Conservation (phyloP, 2,329 filamentous ascomycete genomes). For the Cercospora canescens region DNA sequence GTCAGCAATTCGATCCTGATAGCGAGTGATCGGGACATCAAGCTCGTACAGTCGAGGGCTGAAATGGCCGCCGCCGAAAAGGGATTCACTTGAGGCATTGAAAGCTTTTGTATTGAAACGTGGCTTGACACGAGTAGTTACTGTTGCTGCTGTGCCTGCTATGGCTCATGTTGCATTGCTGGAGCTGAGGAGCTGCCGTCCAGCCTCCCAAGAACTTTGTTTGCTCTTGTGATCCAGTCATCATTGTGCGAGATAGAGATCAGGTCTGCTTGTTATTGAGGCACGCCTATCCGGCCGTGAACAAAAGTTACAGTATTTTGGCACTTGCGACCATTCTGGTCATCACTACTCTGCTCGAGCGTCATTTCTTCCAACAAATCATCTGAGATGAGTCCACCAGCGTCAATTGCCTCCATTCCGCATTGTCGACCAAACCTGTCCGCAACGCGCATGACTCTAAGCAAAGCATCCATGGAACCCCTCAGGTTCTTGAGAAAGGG, state of each 20-base stretch:
- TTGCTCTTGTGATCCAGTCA: neutral
- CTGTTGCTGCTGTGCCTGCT: neutral
- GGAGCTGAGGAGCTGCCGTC: neutral
- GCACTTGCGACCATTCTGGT: neutral
- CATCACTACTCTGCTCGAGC: neutral
- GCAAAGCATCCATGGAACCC: no score
- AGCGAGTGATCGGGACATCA: neutral
- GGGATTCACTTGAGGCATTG: neutral
- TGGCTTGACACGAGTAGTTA: neutral
- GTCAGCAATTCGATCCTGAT: neutral
- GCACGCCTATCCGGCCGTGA: neutral
- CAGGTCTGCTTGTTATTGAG: neutral
- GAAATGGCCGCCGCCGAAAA: neutral
- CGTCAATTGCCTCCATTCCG: no score
- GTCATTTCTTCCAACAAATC: neutral
- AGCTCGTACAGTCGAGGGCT: neutral
- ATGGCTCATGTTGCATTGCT: neutral
- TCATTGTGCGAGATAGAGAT: neutral
- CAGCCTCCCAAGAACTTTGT: neutral
- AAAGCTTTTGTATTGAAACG: neutral
- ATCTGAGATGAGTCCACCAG: no score
- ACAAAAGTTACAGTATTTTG: neutral
- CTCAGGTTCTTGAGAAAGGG: no score
- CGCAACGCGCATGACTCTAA: no score
- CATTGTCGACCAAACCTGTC: no score